Conservation (phyloP, 2,329 filamentous ascomycete genomes). For the Ciborinia camelliae region DNA sequence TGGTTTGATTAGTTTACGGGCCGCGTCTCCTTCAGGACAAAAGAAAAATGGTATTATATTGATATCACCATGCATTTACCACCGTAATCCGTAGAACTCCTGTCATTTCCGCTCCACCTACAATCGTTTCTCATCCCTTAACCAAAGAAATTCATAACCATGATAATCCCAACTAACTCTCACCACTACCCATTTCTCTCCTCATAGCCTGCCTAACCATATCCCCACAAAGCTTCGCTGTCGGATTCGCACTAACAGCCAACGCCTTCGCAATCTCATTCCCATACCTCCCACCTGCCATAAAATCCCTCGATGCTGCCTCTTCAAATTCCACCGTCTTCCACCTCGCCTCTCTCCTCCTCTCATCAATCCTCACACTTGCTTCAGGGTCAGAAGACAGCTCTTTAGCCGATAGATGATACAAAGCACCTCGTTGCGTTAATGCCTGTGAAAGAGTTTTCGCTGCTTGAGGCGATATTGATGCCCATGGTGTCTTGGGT, state of each 20-base stretch:
- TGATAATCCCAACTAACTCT: not conserved
- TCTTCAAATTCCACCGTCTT: constrained; percentile 56
- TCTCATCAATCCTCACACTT: constrained; percentile 25
- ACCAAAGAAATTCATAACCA: not conserved
- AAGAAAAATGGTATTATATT: not conserved
- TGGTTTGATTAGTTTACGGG: not conserved
- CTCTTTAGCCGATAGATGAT: constrained; percentile 53
- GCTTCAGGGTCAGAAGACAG: constrained; percentile 21
- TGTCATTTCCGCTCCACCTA: not conserved
- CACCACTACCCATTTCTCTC: constrained; percentile 51
- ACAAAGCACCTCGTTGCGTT: constrained; percentile 67
- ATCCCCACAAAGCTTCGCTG: constrained; percentile 65
- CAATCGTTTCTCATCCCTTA: not conserved
- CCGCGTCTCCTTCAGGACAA: not conserved
- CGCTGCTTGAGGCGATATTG: constrained; percentile 61
- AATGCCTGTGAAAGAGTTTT: constrained; percentile 66
- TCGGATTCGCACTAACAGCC: constrained; percentile 64
- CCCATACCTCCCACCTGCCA: constrained; percentile 61
- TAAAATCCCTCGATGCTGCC: constrained; percentile 60
- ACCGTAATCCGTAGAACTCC: not conserved
- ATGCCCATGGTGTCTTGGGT: constrained; percentile 47
- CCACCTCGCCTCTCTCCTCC: constrained; percentile 9
- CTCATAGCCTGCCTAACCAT: constrained; percentile 68
- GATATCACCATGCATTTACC: not conserved
- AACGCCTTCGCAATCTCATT: constrained; percentile 63